phyloP scores from a whole-genome alignment of 129 eudicot species.

The Artemisia tridentata region DNA sequence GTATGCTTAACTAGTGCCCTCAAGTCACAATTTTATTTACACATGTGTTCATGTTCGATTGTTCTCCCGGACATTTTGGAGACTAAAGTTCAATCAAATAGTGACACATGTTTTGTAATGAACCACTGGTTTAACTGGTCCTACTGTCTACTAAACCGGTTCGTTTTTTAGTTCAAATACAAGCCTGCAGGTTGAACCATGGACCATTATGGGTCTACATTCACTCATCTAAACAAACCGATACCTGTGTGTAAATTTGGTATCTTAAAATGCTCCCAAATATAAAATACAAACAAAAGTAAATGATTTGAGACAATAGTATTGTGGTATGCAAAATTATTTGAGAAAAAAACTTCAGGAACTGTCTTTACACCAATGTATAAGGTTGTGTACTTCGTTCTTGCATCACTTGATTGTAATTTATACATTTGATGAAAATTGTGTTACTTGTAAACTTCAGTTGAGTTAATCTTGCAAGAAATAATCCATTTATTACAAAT shows the following conservation, averaged over 20 bases:
- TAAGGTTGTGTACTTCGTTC: too few relatives aligned
- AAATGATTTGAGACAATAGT: too few relatives aligned
- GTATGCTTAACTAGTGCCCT: too few relatives aligned
- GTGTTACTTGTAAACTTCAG: background rate
- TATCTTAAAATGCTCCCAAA: conserved; percentile 1
- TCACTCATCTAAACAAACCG: background rate
- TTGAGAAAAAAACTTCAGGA: too few relatives aligned
- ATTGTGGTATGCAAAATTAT: too few relatives aligned
- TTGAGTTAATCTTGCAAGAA: too few relatives aligned
- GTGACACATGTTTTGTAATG: background rate
- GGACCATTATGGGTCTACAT: background rate
- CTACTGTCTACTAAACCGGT: background rate
- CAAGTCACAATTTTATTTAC: too few relatives aligned
- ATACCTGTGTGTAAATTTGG: background rate
- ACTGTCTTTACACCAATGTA: too few relatives aligned
- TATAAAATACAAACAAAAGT: background rate
- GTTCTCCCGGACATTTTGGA: background rate
- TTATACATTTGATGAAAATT: too few relatives aligned
- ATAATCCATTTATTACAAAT: too few relatives aligned
- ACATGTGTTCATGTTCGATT: background rate
- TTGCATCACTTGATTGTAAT: too few relatives aligned
- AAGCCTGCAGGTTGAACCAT: conserved; percentile 2
- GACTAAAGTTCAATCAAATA: background rate
- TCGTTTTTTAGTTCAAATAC: conserved; percentile 1
- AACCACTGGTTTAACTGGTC: background rate